Base-by-base conservation (phyloP, 352 stramenopile genomes). In the Lagenidium sp. region DNA sequence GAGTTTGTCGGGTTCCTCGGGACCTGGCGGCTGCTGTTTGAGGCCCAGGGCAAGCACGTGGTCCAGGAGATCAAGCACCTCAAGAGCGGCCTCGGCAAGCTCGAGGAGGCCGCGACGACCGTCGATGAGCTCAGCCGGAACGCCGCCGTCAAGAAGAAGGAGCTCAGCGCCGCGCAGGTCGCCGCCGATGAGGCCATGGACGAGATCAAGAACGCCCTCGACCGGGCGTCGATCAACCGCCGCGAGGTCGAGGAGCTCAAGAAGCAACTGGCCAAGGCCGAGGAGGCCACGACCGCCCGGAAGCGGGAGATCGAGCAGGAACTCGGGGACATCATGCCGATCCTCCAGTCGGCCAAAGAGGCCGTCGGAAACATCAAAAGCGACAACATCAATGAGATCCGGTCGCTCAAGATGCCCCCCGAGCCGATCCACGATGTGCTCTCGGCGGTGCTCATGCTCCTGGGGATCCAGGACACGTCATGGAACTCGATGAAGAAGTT, bases 401-500 rank as follows among this genome's bases (percentile, higher is more conserved):
- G 92, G 6, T 96, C 82, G 13, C 68, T 98, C 10, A 98, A 97
- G 47, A 97, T 96, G 69, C 94, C 94, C 0, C 94, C 94, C 0
- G 85, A 97, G 53, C 82, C 94, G 0, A 97, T 98, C 51, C 82
- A 93, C 23, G 92, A 98, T 43, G 92, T 98, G 20, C 65, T 98
- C 19, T 93, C 77, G 19, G 94, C 91, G 0, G 93, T 98, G 16
- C 66, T 98, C 1, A 97, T 97, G 86, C 58, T 98, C 7, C 60
- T 98, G 3, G 94, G 94, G 10, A 97, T 98, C 36, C 77, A 96
- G 21, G 94, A 98, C 51, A 96, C 88, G 13, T 96, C 85, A 1
- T 98, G 94, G 94, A 89, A 96, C 45, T 95, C 79, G 11, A 98
- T 98, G 91, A 98, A 98, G 52, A 96, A 96, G 52, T 98, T 98